Evolutionary conservation across 2,329 filamentous ascomycete species (phyloP), one percentile per base, ranked within the genome.

Genomic region (Fusarium sublunatum): DNA sequence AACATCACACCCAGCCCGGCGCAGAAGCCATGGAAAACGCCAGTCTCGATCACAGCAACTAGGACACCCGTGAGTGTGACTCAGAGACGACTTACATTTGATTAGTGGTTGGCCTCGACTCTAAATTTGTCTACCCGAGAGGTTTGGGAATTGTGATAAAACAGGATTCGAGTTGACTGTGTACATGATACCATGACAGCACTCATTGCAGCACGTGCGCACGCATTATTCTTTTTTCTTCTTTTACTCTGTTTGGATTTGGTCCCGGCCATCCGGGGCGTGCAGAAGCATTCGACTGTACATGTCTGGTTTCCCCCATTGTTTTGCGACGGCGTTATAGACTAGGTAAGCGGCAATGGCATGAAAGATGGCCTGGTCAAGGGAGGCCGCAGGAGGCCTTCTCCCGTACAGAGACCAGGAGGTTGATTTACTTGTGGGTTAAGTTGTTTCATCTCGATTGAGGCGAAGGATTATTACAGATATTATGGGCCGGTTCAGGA

Each of bases 1-100:
- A 97, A 98, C 78, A 94, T 98, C 75, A 97, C 95, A 7, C 95
- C 95, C 0, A 97, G 92, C 72, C 95, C 95, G 19, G 95, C 92
- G 25, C 95, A 97, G 79, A 92, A 88, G 68, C 85, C 88, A 9
- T 97, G 93, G 91, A 92, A 90, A 75, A 96, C 93, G 0, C 93
- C 92, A 10, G 76, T 87, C 10, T 83, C 86, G 26, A 81, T 82
- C 28, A 74, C 78, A 15, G 70, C 76, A 9, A 74, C 78, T 49
- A 82, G 81, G 70, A 88, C 86, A 39, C 86, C 86, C 8, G 74
- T 85, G 54, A 91, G 87, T 67, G 86, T 90, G 42, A 85, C 91
- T n/a, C 82, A 91, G 70, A 86, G 91, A 73, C 84, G 88, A 62
- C 81, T 97, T 57, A 96, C 93, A 51, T 96, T 96, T 77, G 93